Base-by-base conservation (phyloP, 192 early-diverging fungal species). In the Coemansia sp. region DNA sequence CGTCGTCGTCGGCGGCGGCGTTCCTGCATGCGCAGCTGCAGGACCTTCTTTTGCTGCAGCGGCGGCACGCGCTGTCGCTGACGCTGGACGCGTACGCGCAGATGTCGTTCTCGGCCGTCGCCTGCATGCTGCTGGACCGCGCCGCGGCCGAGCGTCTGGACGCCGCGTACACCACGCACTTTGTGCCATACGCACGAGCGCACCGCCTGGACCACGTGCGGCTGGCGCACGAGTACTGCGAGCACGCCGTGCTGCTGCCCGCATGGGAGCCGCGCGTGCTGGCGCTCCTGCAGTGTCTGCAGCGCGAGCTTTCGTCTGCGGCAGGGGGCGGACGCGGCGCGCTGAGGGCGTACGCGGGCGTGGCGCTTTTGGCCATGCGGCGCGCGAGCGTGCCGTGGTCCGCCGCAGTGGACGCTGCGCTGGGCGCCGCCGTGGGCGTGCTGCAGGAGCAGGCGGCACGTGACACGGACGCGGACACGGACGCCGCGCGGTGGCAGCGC, bases 331-430 rank as follows among this genome's bases (percentile, higher is more conserved):
- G 27, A 44, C 45, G 48, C 62, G 27, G 47, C 34, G 39, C 53
- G 37, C 58, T 67, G 22, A 48, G 39, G 17, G 66, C 71, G n/a
- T 58, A 57, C 47, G 57, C 50, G 18, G 71, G 57, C 34, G 30
- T 87, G 11, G 49, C 81, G n/a, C 59, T 89, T 24, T 87, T 87
- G 33, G 55, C 84, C 11, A 86, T 89, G 82, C 72, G 83, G 48
- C 70, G 83, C 40, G 83, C 83, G 22, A 72, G 74, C 1, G 75
- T 91, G 25, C 87, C 87, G 5, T 89, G 89, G 89, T 78, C 81
- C 6, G 33, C 59, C 0, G 67, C 57, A 13, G 45, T 85, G n/a
- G 84, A 81, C 22, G 34, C 61, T 12, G 67, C 73, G 2, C 82
- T 85, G 23, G 38, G n/a, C 3, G 37, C 41, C 12, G 27, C 27